Evolutionary conservation across 129 eudicot genomes (phyloP), one percentile per base, ranked within the genome.

Genomic region (Flaveria brownii): DNA sequence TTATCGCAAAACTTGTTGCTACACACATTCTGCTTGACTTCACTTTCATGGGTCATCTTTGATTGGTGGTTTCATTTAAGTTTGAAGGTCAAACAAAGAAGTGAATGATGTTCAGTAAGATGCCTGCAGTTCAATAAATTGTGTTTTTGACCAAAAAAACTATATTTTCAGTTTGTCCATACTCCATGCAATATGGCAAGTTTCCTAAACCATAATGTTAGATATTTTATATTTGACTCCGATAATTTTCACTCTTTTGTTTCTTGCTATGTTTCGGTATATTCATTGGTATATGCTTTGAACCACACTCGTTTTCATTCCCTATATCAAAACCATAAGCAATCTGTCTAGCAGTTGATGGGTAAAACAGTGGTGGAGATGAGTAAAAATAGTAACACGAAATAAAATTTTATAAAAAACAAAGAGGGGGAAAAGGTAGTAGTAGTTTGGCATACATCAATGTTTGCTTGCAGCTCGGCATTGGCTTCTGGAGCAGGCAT

Each of bases 401-500:
- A 10, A 61, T 61, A 13, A 14, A 61, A 61, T 5, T 59, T 18
- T 0, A 55, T 18, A 55, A 55, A 55, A 43, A 45, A 8, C 13
- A 45, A 45, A 9, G 16, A 47, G 13, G 4, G 52, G 12, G 2
- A 61, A 61, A 25, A 25, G 22, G 18, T 16, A 63, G 22, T 63
- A 30, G 69, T 30, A 5, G 42, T 28, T 63, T 63, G 45, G 69
- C 96, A 46, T 87, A 89, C 97, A 85, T 92, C 92, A 73, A 92
- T 80, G 80, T 89, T 92, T 67, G 84, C 74, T 85, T 89, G 97
- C 23, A 87, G 81, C 83, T 92, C 97, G 7, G 96, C 97, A 84
- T 92, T 92, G 79, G 97, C 96, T 78, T 87, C 96, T 2, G 93
- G 97, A 77, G 97, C 96, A 84, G 96, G 93, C 70, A 87, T 73